Base-by-base conservation (phyloP, 768 basidiomycete species). In the Termitomyces sp. region DNA sequence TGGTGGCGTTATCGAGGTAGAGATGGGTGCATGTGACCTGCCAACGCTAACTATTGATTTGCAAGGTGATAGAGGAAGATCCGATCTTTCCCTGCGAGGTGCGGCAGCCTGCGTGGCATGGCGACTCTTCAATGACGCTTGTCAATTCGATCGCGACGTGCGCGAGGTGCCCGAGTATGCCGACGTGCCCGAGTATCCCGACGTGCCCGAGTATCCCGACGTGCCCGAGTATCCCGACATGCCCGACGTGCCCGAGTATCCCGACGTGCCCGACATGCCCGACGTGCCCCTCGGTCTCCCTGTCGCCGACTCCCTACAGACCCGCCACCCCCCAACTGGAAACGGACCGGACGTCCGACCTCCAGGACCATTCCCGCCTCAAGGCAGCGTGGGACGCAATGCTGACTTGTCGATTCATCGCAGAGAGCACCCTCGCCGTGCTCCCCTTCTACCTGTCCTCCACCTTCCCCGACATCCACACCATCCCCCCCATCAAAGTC, bases 51-150 rank as follows among this genome's bases (percentile, higher is more conserved):
- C 35, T 8, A 44, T 30, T 46, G 30, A 28, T 45, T n/a, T 37
- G n/a, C 21, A 59, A 89, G 87, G 73, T 89, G 9, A 78, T 89
- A 38, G 88, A 89, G 66, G 88, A 91, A 57, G 87, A 89, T 64
- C 75, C 84, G 7, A 75, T 88, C 47, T 90, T 90, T 64, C 88
- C 88, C 8, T 81, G 75, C 57, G 66, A 40, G 5, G 11, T 69
- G n/a, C 64, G 64, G 3, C 64, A 64, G 26, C 61, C 59, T 19
- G 58, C 59, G 14, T 61, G 58, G 21, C 52, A 15, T 51, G 28
- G 26, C 19, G 26, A 59, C 47, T 54, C 63, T 47, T 43, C 62
- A n/a, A 50, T 62, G 35, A 55, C 63, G n/a, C n/a, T 60, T 23
- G n/a, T n/a, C n/a, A n/a, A n/a, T n/a, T n/a, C n/a, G n/a, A n/a